A percentile compares a stretch with the other conserved stretches of the same genome.
These are phyloP conservation scores for Leccinum obscurum DNA, from an alignment of 768 basidiomycete genomes.

Conservation along the genomic window DNA sequence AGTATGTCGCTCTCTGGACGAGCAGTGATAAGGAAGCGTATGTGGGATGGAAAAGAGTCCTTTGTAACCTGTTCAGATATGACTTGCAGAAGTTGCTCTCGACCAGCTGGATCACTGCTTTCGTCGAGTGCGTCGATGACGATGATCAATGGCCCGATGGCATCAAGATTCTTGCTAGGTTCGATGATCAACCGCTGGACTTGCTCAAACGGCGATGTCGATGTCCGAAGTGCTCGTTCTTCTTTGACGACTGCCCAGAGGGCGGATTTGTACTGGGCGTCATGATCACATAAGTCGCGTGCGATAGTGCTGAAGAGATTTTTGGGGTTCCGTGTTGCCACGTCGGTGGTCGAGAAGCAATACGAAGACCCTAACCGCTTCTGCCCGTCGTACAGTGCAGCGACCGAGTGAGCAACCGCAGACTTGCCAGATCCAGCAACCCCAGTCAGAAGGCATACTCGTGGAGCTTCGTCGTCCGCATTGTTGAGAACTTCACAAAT, in stretches of 20 bases:
- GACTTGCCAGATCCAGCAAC: neutral
- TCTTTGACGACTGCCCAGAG: too few relatives aligned
- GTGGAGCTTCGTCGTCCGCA: too few relatives aligned
- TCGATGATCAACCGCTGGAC: neutral
- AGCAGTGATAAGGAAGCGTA: neutral
- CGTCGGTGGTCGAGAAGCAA: neutral
- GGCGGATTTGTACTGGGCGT: too few relatives aligned
- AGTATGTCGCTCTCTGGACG: neutral
- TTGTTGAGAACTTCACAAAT: neutral
- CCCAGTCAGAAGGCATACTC: too few relatives aligned
- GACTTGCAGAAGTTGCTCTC: too few relatives aligned
- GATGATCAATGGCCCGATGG: neutral
- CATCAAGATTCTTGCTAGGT: neutral
- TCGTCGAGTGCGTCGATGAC: neutral
- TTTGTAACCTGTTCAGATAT: neutral
- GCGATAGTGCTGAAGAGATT: neutral
- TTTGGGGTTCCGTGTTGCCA: neutral
- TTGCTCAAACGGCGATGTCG: neutral
- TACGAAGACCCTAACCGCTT: neutral
- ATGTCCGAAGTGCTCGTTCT: too few relatives aligned
- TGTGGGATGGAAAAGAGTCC: neutral
- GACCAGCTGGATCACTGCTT: neutral
- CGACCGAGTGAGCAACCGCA: neutral
- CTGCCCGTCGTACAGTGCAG: neutral
- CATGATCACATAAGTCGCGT: too few relatives aligned